Base-by-base conservation (phyloP, 345 rosid species). In the Trapa incisa region DNA sequence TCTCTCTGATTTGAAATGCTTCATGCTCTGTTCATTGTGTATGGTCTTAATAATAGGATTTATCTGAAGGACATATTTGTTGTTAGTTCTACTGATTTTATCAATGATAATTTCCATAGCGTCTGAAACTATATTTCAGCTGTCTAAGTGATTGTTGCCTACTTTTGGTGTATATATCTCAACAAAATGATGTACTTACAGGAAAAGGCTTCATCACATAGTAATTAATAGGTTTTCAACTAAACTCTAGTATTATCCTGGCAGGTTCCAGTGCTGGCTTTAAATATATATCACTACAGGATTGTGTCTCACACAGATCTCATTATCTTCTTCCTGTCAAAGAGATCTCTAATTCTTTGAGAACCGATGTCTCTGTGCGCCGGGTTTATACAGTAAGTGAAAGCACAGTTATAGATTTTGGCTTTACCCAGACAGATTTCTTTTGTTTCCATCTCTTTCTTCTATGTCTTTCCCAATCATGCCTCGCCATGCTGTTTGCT, bases 41-140 rank as follows among this genome's bases (percentile, higher is more conserved):
- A 6, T 1, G 2, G 37, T 33, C 38, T 15, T 4, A 71, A 41
- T 67, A 65, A 32, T 77, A 93, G 98, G 88, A 88, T 81, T 77
- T 93, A 14, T 78, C 97, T 29, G 89, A 90, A 57, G 94, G 91
- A 80, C 72, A 57, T 83, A 79, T 75, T 6, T 64, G n/a, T 75
- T 80, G n/a, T 47, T 77, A 17, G 54, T 84, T 43, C 70, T 84
- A 53, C 52, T 83, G 72, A 57, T 73, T 3, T 61, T 82, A 2
- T 35, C 78, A 65, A 68, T 85, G 66, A 17, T 77, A 67, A 66
- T 78, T 54, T 72, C 70, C 33, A 32, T 81, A 70, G 79, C 79
- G 62, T 75, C 81, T 62, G 83, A 83, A 83, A 83, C 70, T 78
- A 75, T 54, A 33, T 61, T 67, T 54, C 67, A 32, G 35, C 69